A percentile compares a stretch with the other conserved stretches of the same genome.
Conservation (phyloP, 1,284 basidiomycete species). For the Ceratobasidium sp. region DNA sequence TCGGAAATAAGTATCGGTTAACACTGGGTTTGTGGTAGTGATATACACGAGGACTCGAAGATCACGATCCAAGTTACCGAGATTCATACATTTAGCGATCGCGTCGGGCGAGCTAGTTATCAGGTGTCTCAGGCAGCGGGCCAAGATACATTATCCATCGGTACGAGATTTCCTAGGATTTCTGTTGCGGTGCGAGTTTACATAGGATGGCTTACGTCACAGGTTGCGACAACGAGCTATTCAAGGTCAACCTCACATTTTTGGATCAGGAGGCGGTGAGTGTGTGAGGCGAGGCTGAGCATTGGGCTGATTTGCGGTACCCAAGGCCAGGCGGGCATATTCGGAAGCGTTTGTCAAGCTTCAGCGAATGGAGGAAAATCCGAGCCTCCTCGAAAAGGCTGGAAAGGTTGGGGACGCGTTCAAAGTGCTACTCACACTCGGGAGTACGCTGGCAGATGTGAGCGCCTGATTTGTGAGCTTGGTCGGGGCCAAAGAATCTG, state of each 20-base stretch:
- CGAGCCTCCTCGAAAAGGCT: neutral
- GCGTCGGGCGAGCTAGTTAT: neutral
- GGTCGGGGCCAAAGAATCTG: too few relatives aligned
- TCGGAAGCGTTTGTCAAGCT: neutral
- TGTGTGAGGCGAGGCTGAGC: neutral
- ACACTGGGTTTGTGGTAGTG: neutral
- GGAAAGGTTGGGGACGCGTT: neutral
- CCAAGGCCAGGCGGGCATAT: neutral
- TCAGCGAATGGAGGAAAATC: neutral
- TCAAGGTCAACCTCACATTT: neutral
- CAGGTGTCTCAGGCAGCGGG: neutral
- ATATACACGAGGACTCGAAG: neutral
- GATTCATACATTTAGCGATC: neutral
- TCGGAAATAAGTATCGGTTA: too few relatives aligned
- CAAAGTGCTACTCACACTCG: neutral
- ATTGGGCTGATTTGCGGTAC: neutral
- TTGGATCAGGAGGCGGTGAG: neutral
- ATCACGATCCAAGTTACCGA: slow-evolving; percentile 2
- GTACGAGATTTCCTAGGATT: neutral
- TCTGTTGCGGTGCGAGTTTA: neutral
- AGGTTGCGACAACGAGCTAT: neutral
- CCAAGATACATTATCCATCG: neutral
- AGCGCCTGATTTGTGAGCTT: neutral
- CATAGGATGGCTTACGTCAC: neutral
- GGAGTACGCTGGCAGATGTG: neutral